phyloP scores from a whole-genome alignment of 2,329 filamentous ascomycete genomes.

The Fusarium verrucosum region DNA sequence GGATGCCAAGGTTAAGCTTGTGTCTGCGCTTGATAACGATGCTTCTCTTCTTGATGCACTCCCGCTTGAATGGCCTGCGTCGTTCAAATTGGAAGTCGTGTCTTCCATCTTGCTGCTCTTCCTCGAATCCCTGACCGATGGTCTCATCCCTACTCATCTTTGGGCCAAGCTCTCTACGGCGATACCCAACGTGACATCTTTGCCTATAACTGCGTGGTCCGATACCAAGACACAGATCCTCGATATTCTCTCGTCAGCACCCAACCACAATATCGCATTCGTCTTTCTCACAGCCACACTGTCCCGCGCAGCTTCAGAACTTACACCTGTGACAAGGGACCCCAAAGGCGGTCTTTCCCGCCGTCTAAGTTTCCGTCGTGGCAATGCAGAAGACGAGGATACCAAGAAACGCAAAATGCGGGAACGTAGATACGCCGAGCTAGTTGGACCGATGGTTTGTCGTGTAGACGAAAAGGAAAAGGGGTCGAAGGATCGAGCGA shows the following conservation, averaged over 20 bases:
- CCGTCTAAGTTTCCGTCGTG: constrained; percentile 58
- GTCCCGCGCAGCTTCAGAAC: constrained; percentile 60
- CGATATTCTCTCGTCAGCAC: constrained; percentile 75
- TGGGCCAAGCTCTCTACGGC: constrained; percentile 75
- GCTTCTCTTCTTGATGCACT: constrained; percentile 68
- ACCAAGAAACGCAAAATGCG: constrained; percentile 62
- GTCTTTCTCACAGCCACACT: constrained; percentile 87
- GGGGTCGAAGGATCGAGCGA: constrained; percentile 69
- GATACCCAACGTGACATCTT: constrained; percentile 53
- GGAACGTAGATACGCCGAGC: constrained; percentile 69
- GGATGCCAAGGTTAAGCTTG: constrained; percentile 50
- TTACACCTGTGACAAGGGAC: constrained; percentile 53
- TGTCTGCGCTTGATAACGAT: constrained; percentile 80
- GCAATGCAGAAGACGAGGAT: constrained; percentile 43
- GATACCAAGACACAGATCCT: constrained; percentile 67
- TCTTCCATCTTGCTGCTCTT: constrained; percentile 78
- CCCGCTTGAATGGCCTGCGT: constrained; percentile 67
- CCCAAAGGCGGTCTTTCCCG: constrained; percentile 50
- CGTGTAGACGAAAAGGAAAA: constrained; percentile 66
- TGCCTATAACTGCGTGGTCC: constrained; percentile 44
- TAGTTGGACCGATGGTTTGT: constrained; percentile 73
- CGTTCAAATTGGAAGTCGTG: constrained; percentile 78
- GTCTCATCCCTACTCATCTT: constrained; percentile 74
- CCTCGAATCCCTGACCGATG: constrained; percentile 77
- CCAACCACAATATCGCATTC: constrained; percentile 87